Evolutionary conservation across 2,329 filamentous ascomycete species (phyloP), one percentile per base, ranked within the genome.

Genomic region (Macrophomina phaseolina): DNA sequence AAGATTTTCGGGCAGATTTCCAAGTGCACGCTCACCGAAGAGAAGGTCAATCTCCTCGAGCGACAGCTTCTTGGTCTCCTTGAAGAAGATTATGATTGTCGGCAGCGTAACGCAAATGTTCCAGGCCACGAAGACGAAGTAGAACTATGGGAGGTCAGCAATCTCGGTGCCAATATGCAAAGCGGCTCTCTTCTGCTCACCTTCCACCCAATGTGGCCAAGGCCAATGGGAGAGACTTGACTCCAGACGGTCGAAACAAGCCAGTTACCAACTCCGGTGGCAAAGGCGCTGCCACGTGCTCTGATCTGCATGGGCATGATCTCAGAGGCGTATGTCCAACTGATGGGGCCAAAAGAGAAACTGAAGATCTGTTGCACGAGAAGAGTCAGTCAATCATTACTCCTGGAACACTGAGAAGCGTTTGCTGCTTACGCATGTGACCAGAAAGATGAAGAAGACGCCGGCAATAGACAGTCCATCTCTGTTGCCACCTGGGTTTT

Each of bases 251-350:
- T 87, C 36, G 84, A 83, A 16, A 88, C 84, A 3, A 86, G 78
- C 86, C 85, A 88, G 70, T 87, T 88, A 1, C 85, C 85, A 52
- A 88, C 80, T 56, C 81, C 85, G 0, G 86, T 87, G 0, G 85
- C 84, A 68, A 88, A 87, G 4, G 86, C 85, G 55, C 83, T 85
- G 2, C 86, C 86, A 28, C 83, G 81, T 5, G 85, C 85, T 38
- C 89, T 86, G 65, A 90, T 90, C 69, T 87, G 86, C 77, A 90
- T 85, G 9, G 89, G 88, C 76, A 88, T 87, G 68, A 91, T 86
- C 74, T 91, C 89, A 16, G 85, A 84, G 74, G 88, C 87, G 74
- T 90, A 90, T 1, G 90, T 81, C 87, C 88, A 90, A 0, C 81
- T 83, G 72, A 86, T 83, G 3, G 86, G 85, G 1, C 87, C 84